These are phyloP conservation scores for Chaetomium sp. DNA, from an alignment of 2,329 filamentous ascomycete species.

Conservation along the genomic window DNA sequence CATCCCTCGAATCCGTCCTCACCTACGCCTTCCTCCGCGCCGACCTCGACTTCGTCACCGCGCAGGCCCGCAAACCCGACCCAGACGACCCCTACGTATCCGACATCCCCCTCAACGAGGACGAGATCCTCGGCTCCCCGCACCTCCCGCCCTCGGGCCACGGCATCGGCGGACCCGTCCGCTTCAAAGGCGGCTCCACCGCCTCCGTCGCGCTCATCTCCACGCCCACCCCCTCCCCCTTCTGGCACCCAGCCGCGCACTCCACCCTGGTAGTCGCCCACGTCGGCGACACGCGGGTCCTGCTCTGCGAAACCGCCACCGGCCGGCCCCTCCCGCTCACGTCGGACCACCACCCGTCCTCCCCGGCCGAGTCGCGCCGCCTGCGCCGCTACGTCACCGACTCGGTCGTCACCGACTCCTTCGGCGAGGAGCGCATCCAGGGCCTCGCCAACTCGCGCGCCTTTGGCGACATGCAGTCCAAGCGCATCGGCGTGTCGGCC, in stretches of 20 bases:
- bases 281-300: conserved; percentile 87
- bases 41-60: conserved; percentile 90
- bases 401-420: conserved; percentile 89
- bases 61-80: conserved; percentile 81
- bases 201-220: conserved; percentile 84
- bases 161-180: conserved; percentile 70
- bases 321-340: conserved; percentile 81
- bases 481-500: conserved; percentile 90
- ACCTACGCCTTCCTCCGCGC: conserved; percentile 92
- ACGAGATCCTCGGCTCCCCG: conserved; percentile 74
- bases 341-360: conserved; percentile 88
- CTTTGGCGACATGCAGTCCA: conserved; percentile 89
- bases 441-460: conserved; percentile 91
- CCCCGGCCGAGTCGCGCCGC: conserved; percentile 78
- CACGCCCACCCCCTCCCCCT: conserved; percentile 86
- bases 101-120: conserved; percentile 79
- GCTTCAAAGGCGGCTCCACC: conserved; percentile 93
- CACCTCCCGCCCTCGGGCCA: conserved; percentile 57
- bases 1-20: conserved; percentile 75
- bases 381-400: conserved; percentile 75
- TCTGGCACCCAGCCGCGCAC: conserved; percentile 89
- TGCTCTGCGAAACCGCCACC: conserved; percentile 84
- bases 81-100: conserved; percentile 68
- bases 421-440: conserved; percentile 93
- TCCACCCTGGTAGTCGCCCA: conserved; percentile 85